Evolutionary conservation across 2,329 filamentous ascomycete genomes (phyloP).

Genomic region (Thielaviopsis cerberus): DNA sequence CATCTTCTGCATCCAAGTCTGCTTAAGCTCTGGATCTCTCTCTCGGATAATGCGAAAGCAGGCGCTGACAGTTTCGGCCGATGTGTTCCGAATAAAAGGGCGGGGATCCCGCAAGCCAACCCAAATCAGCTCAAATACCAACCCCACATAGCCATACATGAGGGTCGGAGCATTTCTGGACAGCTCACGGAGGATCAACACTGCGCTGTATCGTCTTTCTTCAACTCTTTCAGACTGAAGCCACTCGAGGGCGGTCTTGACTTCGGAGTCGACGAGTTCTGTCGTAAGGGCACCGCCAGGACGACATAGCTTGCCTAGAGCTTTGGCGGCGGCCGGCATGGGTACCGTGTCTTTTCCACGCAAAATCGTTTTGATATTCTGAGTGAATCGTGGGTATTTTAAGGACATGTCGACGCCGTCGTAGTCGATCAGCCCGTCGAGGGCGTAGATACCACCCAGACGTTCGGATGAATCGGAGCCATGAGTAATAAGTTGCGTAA

Average conservation of each 20-base stretch:
- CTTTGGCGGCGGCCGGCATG: conserved; percentile 76
- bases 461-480: conserved; percentile 75
- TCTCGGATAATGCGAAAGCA: conserved; percentile 93
- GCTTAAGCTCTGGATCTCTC: conserved; percentile 72
- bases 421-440: conserved; percentile 88
- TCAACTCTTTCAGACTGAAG: conserved; percentile 88
- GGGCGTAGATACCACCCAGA: conserved; percentile 75
- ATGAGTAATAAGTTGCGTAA: conserved; percentile 55
- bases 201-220: conserved; percentile 80
- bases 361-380: conserved; percentile 71
- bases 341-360: conserved; percentile 80
- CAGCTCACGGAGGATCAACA: conserved; percentile 75
- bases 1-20: conserved; percentile 77
- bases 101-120: conserved; percentile 77
- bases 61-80: conserved; percentile 80
- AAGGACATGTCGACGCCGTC: conserved; percentile 83
- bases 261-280: conserved; percentile 88
- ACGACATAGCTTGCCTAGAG: conserved; percentile 74
- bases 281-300: conserved; percentile 88
- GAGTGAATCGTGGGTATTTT: conserved; percentile 87
- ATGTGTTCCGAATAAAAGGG: conserved; percentile 78
- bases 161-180: conserved; percentile 84
- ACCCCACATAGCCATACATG: conserved; percentile 87
- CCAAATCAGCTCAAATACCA: conserved; percentile 93
- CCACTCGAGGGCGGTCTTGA: conserved; percentile 92